Evolutionary conservation across 345 rosid genomes (phyloP), one percentile per base, ranked within the genome.

Genomic region (Euphorbia peplus): DNA sequence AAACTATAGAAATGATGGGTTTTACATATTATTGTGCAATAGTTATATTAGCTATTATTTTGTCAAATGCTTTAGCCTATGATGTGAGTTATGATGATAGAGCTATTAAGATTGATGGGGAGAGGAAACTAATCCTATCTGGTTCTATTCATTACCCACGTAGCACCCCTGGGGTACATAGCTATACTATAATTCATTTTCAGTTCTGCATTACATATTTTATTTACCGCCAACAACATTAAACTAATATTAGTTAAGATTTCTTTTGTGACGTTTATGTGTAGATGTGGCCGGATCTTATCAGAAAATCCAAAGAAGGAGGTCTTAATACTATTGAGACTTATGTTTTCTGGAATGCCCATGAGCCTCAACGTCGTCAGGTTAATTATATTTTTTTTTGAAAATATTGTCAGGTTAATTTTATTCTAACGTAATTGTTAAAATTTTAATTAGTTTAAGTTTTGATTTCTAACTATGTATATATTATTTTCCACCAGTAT

Each of bases 291-390:
- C 72, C 53, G 7, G 29, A 53, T 8, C 62, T 73, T 18, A 61
- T 73, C 15, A 61, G 18, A 53, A 67, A 73, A 47, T 60, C 72
- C 5, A 73, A 73, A 42, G 57, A 60, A 28, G 77, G 77, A 12
- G 77, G 77, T 18, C 66, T 73, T 8, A 69, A 73, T 62, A 48
- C 77, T 2, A 61, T 73, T 16, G 77, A 73, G 42, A 73, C 76
- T 6, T 73, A 73, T 8, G 76, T 73, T 29, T 73, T 73, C 29
- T 73, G 76, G 76, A 67, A 73, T 60, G 71, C 66, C 1, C 76
- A 73, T n/a, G 76, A 73, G 50, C 71, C 66, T 24, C 18, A 44
- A 28, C 64, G 26, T 0, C 76, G 76, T 5, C 30, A 70, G 67
- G 67, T 70, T n/a, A 12, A 13, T 16, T n/a, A n/a, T n/a, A n/a